Evolutionary conservation across 1,284 basidiomycete genomes (phyloP), one percentile per base, ranked within the genome.

Genomic region (Hemileia vastatrix): DNA sequence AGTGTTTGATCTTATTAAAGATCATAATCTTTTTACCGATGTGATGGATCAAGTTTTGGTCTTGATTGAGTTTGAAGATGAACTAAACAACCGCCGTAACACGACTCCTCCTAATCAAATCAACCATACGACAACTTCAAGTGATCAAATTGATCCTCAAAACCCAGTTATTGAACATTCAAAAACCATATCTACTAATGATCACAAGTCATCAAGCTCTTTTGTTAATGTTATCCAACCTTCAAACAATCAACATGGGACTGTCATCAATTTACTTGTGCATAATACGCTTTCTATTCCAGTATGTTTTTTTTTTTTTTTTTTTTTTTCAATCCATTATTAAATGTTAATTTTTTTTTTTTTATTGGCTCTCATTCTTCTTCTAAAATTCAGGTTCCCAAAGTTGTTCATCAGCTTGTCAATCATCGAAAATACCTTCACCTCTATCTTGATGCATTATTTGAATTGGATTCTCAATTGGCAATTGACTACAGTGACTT

Each of bases 251-350:
- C 31, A 75, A 55, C 78, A 81, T 62, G 80, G 80, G 0, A 77
- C 86, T 21, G 90, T 92, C 0, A 92, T 98, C 64, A 81, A 83
- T 52, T 76, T 99, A 50, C 81, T 99, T 15, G 93, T 98, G 6
- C 86, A 97, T 68, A 91, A 98, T 74, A 89, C 88, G 0, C 88
- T 95, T 72, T 93, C 94, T 11, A 96, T 99, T 73, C 91, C 92
- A 3, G 92, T 91, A 67, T 68, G 85, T 78, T 4, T 1, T 15
- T 13, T 36, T 11, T 49, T 13, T 23, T 45, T 21, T 52, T 9
- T 13, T 47, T 27, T 9, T 18, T 18, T 15, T 24, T 65, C n/a
- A 56, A 40, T 32, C 3, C 50, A 11, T 55, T 19, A 21, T 27
- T 18, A 4, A 54, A n/a, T 32, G 6, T 18, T 6, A 18, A 33